These are phyloP conservation scores for Pseudopyricularia cyperi DNA, from an alignment of 2,329 filamentous ascomycete genomes.

Conservation along the genomic window DNA sequence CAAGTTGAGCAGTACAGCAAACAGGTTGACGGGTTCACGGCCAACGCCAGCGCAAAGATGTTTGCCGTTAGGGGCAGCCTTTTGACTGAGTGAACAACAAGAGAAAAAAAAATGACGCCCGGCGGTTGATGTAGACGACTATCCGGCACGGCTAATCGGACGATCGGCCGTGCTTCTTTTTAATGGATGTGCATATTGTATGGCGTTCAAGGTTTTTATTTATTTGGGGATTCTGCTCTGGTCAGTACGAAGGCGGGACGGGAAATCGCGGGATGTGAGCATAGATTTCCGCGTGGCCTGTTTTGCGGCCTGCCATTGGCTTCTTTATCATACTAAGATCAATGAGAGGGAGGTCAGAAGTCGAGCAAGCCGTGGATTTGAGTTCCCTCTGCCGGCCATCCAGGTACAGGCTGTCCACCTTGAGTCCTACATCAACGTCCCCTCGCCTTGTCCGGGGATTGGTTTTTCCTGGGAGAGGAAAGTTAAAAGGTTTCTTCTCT, in stretches of 20 bases:
- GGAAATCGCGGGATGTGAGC: background rate
- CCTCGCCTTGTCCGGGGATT: background rate
- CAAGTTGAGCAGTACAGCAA: slow-evolving; percentile 97
- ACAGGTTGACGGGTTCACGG: slow-evolving; percentile 93
- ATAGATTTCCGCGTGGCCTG: too few species aligned
- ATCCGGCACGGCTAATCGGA: background rate
- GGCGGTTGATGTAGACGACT: background rate
- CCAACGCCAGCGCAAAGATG: slow-evolving; percentile 90
- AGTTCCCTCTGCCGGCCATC: background rate
- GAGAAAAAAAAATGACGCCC: too few species aligned
- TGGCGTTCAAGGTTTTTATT: background rate
- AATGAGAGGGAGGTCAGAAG: background rate
- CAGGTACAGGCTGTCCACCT: background rate
- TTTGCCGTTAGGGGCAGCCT: slow-evolving; percentile 76
- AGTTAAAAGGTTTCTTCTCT: too few species aligned
- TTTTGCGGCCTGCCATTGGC: background rate
- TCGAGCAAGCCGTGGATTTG: background rate
- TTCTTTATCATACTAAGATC: background rate
- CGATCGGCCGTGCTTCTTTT: background rate
- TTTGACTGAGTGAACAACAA: slow-evolving; percentile 34
- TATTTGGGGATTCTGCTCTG: background rate
- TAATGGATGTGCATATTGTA: slow-evolving; percentile 1
- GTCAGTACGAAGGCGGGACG: background rate
- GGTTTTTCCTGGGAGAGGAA: background rate
- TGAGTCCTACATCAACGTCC: background rate